Base-by-base conservation (phyloP, 495 filamentous ascomycete species). In the Penicillium pancosmium region DNA sequence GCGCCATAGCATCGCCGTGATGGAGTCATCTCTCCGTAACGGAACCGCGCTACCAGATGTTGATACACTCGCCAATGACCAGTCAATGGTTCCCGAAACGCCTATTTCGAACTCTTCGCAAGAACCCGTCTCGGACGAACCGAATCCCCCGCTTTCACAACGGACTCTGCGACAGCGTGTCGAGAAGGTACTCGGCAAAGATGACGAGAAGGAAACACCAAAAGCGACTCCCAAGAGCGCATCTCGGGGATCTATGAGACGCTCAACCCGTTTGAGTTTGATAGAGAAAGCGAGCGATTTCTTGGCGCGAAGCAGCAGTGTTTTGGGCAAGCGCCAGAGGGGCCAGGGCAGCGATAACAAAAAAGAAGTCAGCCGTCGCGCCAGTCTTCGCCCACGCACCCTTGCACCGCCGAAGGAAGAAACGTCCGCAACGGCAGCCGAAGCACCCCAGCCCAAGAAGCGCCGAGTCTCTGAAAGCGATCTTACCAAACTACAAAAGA, bases 321-420 rank as follows among this genome's bases (percentile, higher is more conserved):
- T 81, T 46, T 62, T 87, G 50, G 84, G 84, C 23, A 88, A 87
- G 73, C 76, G 84, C 43, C 72, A 78, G 18, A 68, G 81, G 55
- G 78, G 77, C 23, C 62, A 66, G 35, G 61, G 36, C 71, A 52
- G 77, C 23, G 23, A 81, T 50, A 73, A 72, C 46, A 75, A 71
- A 18, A 80, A 79, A 57, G 74, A 74, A 27, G 50, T 72, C 15
- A 68, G 68, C 46, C 73, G 75, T n/a, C 70, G 77, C 48, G 59
- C 75, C 7, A 79, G 74, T 51, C 65, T 79, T 47, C 68, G 77
- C 31, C 71, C 78, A 51, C 71, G 77, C 68, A 57, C 73, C 44
- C 44, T 63, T 50, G 63, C 65, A 33, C 40, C 65, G 2, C 31
- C 59, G 9, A 75, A 81, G 27, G 74, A 78, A 50, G 71, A 68